Base-by-base conservation (phyloP, 2,329 filamentous ascomycete species). In the Colletotrichum sp. region DNA sequence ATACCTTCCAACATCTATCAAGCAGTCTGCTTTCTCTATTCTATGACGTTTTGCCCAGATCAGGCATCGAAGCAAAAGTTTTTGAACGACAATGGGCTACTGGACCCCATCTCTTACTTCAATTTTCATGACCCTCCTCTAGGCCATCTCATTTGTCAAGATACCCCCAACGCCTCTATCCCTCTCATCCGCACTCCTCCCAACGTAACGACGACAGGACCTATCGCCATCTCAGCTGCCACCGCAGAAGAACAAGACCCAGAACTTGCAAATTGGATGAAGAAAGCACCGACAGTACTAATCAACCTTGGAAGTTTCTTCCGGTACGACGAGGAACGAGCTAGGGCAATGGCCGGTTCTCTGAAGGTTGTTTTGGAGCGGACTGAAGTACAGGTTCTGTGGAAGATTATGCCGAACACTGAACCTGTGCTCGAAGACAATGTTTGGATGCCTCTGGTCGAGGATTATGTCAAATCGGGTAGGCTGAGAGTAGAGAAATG, bases 1-100 rank as follows among this genome's bases (percentile, higher is more conserved):
- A 82, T 89, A 36, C 84, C 84, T 5, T 75, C 80, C 7, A 90
- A 89, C 76, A 81, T 87, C 6, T 79, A 80, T 27, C 77, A 82
- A 15, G 64, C 77, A 25, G 9, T 69, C 11, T 71, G 79, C 25
- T 55, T 80, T 7, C 74, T 82, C 19, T 80, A 77, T 44, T 19
- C 11, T 25, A 44, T 72, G 52, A 28, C 65, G 25, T 28, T 16
- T 59, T 27, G 19, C 30, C 15, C 60, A 13, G 15, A 30, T 12
- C 60, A 71, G 15, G 25, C n/a, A 4, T 19, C n/a, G 8, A 68
- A 64, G 28, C 71, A 59, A n/a, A 52, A 22, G 16, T n/a, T 28
- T 19, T 57, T 68, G 30, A 27, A 11, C 36, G 75, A 67, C 4
- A 69, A 79, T 13, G 83, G 81, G 5, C 63, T 83, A 39, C 68